Evolutionary conservation across 2,329 filamentous ascomycete genomes (phyloP).

Genomic region (Whalleya microplaca): DNA sequence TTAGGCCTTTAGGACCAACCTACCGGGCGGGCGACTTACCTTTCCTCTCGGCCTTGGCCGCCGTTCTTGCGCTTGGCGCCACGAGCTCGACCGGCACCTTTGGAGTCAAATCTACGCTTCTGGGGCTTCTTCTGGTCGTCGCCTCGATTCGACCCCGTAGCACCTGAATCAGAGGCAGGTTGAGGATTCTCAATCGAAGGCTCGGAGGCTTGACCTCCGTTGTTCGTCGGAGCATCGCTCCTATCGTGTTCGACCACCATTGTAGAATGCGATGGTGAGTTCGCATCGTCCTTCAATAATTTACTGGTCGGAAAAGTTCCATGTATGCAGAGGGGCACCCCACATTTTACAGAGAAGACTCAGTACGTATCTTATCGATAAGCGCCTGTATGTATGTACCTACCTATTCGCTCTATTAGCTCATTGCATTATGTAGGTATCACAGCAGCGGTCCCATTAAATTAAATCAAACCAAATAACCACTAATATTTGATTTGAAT

Average conservation of each 20-base stretch:
- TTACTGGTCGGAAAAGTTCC: background rate
- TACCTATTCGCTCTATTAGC: too few relatives aligned
- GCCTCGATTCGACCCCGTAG: slow-evolving; percentile 15
- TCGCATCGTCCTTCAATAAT: slow-evolving; percentile 18
- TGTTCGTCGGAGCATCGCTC: slow-evolving; percentile 8
- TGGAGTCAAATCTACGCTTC: slow-evolving; percentile 23
- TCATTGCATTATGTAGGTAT: too few relatives aligned
- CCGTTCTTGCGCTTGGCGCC: slow-evolving; percentile 11
- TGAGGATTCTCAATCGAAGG: slow-evolving; percentile 2
- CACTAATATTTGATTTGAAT: too few relatives aligned
- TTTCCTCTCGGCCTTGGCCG: slow-evolving; percentile 23
- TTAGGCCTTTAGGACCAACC: slow-evolving; percentile 14
- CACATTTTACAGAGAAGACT: background rate
- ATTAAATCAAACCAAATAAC: too few relatives aligned
- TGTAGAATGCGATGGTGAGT: slow-evolving; percentile 21
- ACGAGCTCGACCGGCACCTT: slow-evolving; percentile 18
- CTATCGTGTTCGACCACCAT: slow-evolving; percentile 28
- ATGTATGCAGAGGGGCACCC: background rate
- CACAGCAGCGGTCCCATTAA: too few relatives aligned
- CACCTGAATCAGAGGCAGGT: slow-evolving; percentile 14
- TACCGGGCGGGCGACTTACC: slow-evolving; percentile 17
- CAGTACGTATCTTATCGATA: background rate
- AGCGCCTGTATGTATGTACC: too few relatives aligned
- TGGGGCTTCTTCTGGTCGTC: slow-evolving; percentile 18
- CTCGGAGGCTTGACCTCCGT: slow-evolving; percentile 1